Conservation (phyloP, 768 basidiomycete species). For the Tulasnella sp. region DNA sequence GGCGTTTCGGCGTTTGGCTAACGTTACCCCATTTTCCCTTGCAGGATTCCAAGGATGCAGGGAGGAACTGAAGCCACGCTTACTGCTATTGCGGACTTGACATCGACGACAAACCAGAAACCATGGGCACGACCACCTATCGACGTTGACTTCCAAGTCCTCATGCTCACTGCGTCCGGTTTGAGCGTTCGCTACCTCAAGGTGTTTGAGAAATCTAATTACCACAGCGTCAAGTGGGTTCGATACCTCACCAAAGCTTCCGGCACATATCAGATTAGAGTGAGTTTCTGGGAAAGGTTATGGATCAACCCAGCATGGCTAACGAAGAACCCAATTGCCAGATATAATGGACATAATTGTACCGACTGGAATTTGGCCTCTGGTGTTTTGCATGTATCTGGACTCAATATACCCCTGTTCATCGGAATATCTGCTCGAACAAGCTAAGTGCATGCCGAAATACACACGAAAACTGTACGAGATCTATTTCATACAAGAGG, state of each 20-base stretch:
- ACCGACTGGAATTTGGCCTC: not conserved
- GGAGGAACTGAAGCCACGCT: conserved; percentile 89
- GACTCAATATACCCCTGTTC: conserved; percentile 7
- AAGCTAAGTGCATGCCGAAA: not conserved
- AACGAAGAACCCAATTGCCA: not conserved
- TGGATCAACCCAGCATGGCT: not conserved
- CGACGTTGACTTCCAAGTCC: conserved; percentile 95
- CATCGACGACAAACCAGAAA: conserved; percentile 86
- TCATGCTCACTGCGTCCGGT: conserved; percentile 98
- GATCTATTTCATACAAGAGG: no score
- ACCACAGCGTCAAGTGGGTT: conserved; percentile 95
- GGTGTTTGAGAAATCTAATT: conserved; percentile 94
- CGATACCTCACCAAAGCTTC: conserved; percentile 91
- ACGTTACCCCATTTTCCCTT: not conserved
- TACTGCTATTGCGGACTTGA: conserved; percentile 74
- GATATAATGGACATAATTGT: conserved; percentile 5
- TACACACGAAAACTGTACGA: not conserved
- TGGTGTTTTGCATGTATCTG: not conserved
- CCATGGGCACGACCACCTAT: conserved; percentile 98
- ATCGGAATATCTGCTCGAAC: not conserved
- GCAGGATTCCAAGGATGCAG: conserved; percentile 84
- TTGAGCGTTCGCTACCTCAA: conserved; percentile 95
- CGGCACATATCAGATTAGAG: conserved; percentile 90
- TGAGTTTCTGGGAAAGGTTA: conserved; percentile 44
- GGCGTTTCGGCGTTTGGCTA: not conserved